phyloP scores from a whole-genome alignment of 2,329 filamentous ascomycete species.

The Alternaria triticina region DNA sequence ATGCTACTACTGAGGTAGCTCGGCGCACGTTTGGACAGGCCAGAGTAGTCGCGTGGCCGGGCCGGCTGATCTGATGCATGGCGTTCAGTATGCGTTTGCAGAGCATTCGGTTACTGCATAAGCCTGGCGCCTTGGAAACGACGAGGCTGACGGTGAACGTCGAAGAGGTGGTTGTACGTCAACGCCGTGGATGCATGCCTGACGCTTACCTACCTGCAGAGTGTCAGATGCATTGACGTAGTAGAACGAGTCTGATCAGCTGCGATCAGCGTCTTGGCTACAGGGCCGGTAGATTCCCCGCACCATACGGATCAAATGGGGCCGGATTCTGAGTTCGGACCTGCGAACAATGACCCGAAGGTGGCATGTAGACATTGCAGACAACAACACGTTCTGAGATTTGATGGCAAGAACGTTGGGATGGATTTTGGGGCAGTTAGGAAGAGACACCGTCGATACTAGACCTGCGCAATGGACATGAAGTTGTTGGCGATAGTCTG shows the following conservation, averaged over 20 bases:
- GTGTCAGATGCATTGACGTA: constrained; percentile 23
- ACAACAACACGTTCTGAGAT: background rate
- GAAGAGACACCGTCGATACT: background rate
- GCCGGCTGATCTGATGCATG: constrained; percentile 15
- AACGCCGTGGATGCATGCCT: constrained; percentile 21
- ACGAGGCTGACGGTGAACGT: background rate
- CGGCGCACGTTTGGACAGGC: background rate
- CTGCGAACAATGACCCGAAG: background rate
- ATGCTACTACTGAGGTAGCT: constrained; percentile 12
- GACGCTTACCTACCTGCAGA: constrained; percentile 19
- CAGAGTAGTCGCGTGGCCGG: constrained; percentile 9
- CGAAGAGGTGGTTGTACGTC: constrained; percentile 17
- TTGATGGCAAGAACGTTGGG: background rate
- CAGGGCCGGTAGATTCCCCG: constrained; percentile 15
- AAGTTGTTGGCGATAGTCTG: constrained; percentile 16
- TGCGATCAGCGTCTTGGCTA: constrained; percentile 20
- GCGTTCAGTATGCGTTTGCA: constrained; percentile 1
- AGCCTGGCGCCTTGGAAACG: background rate
- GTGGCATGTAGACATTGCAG: background rate
- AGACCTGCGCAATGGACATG: constrained; percentile 2
- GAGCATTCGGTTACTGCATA: background rate
- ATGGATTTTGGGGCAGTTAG: background rate
- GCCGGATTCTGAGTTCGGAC: background rate
- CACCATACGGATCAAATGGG: constrained; percentile 5
- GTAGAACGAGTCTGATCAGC: constrained; percentile 8